A percentile compares a stretch with the other conserved stretches of the same genome.
phyloP scores from a whole-genome alignment of 768 basidiomycete species.

The Leccinellum luteum region DNA sequence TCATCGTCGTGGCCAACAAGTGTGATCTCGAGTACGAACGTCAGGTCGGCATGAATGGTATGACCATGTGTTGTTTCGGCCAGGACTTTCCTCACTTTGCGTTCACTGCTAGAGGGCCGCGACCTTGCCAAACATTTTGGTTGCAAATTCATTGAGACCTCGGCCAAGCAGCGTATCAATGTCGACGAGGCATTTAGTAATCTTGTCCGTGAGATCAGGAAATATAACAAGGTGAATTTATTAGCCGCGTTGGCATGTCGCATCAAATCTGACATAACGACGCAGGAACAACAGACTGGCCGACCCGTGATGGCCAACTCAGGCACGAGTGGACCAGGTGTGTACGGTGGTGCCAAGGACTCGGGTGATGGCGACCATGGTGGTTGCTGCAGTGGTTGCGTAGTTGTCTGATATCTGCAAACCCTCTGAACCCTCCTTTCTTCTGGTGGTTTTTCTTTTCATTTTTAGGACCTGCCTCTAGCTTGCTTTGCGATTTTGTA shows the following conservation, averaged over 20 bases:
- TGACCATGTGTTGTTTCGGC: slow-evolving; percentile 9
- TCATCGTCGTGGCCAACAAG: slow-evolving; percentile 98
- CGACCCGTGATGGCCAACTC: slow-evolving; percentile 57
- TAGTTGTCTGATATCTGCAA: slow-evolving; percentile 43
- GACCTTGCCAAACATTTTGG: slow-evolving; percentile 94
- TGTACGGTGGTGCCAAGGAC: slow-evolving; percentile 44
- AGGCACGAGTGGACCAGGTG: slow-evolving; percentile 42
- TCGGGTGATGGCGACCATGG: slow-evolving; percentile 50
- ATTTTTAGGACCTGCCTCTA: slow-evolving; percentile 1
- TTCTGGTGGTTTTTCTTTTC: slow-evolving; percentile 9
- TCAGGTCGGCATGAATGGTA: slow-evolving; percentile 94
- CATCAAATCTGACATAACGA: slow-evolving; percentile 8
- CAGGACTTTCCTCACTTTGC: neutral
- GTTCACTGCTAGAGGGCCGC: slow-evolving; percentile 75
- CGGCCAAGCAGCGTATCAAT: slow-evolving; percentile 94
- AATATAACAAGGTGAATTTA: slow-evolving; percentile 79
- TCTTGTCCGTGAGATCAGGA: slow-evolving; percentile 90
- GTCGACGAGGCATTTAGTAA: slow-evolving; percentile 95
- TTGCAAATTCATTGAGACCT: slow-evolving; percentile 94
- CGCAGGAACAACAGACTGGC: slow-evolving; percentile 74
- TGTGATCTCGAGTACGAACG: slow-evolving; percentile 94
- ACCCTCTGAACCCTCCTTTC: neutral
- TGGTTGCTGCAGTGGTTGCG: slow-evolving; percentile 69
- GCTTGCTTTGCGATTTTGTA: slow-evolving; percentile 16
- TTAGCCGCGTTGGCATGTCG: neutral